Percentiles rank a stretch among this genome's conserved stretches.
Evolutionary conservation across 2,329 filamentous ascomycete species (phyloP).

Genomic region (Fusarium sp.): DNA sequence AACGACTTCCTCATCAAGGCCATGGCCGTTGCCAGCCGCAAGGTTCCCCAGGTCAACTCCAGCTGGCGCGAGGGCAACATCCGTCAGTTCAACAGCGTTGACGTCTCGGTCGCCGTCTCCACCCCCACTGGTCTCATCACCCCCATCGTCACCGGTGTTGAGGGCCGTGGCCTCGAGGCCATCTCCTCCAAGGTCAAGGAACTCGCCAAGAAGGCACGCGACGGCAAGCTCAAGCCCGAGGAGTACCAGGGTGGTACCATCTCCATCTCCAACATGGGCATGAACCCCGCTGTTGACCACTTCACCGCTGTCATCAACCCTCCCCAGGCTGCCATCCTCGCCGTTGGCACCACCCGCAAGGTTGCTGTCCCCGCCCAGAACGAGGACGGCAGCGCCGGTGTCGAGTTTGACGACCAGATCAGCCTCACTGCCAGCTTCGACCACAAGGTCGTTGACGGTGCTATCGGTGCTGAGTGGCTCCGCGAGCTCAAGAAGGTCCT

Average conservation of each 20-base stretch:
- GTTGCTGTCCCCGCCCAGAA: constrained; percentile 88
- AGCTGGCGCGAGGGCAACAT: constrained; percentile 93
- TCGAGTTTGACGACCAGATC: constrained; percentile 98
- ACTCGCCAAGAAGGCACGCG: constrained; percentile 93
- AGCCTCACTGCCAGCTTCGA: constrained; percentile 95
- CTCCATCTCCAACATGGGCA: constrained; percentile 99
- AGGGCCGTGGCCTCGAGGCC: constrained; percentile 85
- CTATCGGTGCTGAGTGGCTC: constrained; percentile 96
- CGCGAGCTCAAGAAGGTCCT: constrained; percentile 96
- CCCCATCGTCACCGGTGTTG: constrained; percentile 92
- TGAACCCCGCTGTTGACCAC: constrained; percentile 95
- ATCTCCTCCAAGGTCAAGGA: constrained; percentile 95
- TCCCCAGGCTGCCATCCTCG: constrained; percentile 94
- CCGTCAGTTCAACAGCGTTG: constrained; percentile 91
- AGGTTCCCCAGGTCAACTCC: constrained; percentile 95
- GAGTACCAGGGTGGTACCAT: constrained; percentile 99
- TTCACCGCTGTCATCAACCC: constrained; percentile 99
- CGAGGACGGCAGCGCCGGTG: constrained; percentile 79
- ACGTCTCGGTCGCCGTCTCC: constrained; percentile 95
- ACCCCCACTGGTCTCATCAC: constrained; percentile 96
- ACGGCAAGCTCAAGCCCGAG: constrained; percentile 99
- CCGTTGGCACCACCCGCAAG: constrained; percentile 96
- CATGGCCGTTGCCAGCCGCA: constrained; percentile 86
- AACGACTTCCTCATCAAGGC: constrained; percentile 99
- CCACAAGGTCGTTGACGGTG: constrained; percentile 98